Conservation (phyloP, 805 yeast genomes). For the Metschnikowia bowlesiae region DNA sequence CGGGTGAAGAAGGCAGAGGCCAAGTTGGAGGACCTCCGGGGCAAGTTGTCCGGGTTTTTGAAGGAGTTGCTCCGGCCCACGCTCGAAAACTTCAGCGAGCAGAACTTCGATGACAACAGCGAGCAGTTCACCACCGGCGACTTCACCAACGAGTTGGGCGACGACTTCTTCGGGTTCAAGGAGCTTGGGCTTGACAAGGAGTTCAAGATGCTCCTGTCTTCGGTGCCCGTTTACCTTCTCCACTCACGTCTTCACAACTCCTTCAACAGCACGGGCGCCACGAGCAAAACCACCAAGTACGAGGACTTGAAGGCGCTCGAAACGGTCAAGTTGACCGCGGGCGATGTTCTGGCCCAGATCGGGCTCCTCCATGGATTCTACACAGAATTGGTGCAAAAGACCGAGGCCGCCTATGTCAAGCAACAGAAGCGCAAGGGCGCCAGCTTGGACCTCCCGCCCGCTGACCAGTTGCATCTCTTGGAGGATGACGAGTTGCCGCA, state of each 20-base stretch:
- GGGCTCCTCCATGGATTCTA: constrained; percentile 57
- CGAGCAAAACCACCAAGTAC: constrained; percentile 50
- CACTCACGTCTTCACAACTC: constrained; percentile 70
- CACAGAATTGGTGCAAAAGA: constrained; percentile 36
- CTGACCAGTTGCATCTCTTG: constrained; percentile 34
- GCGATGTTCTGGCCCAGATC: constrained; percentile 49
- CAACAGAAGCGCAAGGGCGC: constrained; percentile 39
- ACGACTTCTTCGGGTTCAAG: constrained; percentile 95
- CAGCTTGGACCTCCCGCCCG: constrained; percentile 38
- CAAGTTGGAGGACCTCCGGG: constrained; percentile 65
- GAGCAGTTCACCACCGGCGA: constrained; percentile 95
- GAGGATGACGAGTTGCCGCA: constrained; percentile 87
- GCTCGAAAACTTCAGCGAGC: constrained; percentile 66
- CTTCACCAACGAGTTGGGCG: constrained; percentile 89
- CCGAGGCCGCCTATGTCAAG: constrained; percentile 39
- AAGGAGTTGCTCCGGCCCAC: constrained; percentile 82
- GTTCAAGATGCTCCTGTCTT: constrained; percentile 73
- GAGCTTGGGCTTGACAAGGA: constrained; percentile 93
- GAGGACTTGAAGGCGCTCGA: constrained; percentile 61
- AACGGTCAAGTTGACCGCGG: constrained; percentile 49
- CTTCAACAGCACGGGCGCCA: constrained; percentile 39
- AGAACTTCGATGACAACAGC: constrained; percentile 80
- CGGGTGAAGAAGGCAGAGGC: constrained; percentile 63
- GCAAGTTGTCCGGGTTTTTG: constrained; percentile 64
- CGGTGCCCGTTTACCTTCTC: constrained; percentile 85